phyloP scores from a whole-genome alignment of 78 protist genomes.

The Isochrysis galbana region DNA sequence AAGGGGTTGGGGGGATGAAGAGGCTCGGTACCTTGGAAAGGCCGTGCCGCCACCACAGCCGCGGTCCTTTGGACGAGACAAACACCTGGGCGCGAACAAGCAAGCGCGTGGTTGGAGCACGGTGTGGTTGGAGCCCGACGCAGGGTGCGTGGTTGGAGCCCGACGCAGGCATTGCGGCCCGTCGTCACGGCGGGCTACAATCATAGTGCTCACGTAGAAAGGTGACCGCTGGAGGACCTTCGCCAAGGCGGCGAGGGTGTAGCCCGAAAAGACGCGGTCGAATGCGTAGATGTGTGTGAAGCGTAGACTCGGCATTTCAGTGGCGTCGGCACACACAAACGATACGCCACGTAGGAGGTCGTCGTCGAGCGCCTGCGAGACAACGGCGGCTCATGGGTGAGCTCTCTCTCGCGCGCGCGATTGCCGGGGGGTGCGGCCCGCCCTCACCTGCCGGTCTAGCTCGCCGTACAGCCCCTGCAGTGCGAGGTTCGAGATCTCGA shows the following conservation, averaged over 20 bases:
- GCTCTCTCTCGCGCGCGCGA: too few relatives aligned
- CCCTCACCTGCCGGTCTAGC: background rate
- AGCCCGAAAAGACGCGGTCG: background rate
- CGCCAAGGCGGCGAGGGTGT: background rate
- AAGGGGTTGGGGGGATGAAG: too few relatives aligned
- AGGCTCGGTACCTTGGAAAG: background rate
- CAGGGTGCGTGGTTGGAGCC: too few relatives aligned
- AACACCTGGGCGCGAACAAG: too few relatives aligned
- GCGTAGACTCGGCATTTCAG: background rate
- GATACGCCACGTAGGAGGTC: background rate
- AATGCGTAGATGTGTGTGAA: background rate
- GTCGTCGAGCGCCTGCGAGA: background rate
- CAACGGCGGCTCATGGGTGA: too few relatives aligned
- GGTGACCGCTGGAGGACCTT: background rate
- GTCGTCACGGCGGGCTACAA: too few relatives aligned
- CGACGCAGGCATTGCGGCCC: too few relatives aligned
- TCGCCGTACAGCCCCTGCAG: background rate
- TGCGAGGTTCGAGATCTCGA: background rate
- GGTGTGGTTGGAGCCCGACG: too few relatives aligned
- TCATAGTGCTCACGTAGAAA: too few relatives aligned
- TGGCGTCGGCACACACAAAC: background rate
- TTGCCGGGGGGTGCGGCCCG: too few relatives aligned
- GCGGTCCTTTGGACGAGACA: background rate
- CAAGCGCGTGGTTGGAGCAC: too few relatives aligned
- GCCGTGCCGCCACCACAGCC: background rate